Evolutionary conservation across 345 rosid species (phyloP), one percentile per base, ranked within the genome.

Genomic region (Citrus inodora): DNA sequence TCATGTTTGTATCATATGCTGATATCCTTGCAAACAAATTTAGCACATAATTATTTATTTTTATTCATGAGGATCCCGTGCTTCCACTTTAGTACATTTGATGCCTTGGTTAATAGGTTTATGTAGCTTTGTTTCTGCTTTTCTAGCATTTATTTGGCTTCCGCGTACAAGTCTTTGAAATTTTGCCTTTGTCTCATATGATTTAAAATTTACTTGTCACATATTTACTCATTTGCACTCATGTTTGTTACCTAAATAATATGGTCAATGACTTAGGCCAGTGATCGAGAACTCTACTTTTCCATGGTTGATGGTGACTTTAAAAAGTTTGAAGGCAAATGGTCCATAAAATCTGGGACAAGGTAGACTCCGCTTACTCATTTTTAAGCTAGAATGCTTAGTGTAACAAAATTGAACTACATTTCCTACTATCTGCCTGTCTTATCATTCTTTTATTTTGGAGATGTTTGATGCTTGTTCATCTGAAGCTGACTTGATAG

Each of bases 291-390:
- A 73, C 92, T 95, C 75, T 92, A 82, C 80, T 95, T 95, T 83
- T 93, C 92, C 65, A 92, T 95, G 98, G 97, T 93, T 73, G 99
- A 93, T 83, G 99, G 99, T 32, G 99, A 93, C 85, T 95, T 95
- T 84, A 93, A 95, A 85, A 95, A 95, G 91, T 93, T 95, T 76
- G 97, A 95, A 75, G 99, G 99, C 75, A 96, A 90, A 81, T 96
- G 99, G 98, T 89, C 91, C 27, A 76, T 96, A 67, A 92, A 85
- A 79, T 85, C 90, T 78, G 94, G 97, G 61, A 76, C 79, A 78
- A 92, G 97, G 97, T 95, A 87, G 64, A 59, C 37, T 66, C 75
- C 25, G 8, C 32, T 0, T 71, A 75, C 71, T 60, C 10, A 14
- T 61, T n/a, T 51, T 27, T 13, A 60, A 78, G 13, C 68, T 19